These are phyloP conservation scores for Dalbergia oliveri DNA, from an alignment of 306 rosid species.

Conservation along the genomic window DNA sequence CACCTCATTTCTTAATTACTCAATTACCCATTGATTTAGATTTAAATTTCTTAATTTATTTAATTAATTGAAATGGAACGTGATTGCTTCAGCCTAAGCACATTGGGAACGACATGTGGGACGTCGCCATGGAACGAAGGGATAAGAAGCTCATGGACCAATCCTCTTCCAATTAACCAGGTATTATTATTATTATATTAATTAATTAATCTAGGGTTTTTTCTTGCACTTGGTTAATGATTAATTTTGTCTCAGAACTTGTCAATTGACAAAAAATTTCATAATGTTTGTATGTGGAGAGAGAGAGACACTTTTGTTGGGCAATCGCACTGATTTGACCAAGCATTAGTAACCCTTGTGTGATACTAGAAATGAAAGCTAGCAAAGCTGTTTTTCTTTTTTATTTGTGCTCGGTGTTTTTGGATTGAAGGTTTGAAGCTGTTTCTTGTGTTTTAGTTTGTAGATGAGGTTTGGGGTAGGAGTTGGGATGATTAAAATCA, in stretches of 20 bases:
- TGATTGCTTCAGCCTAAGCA: slow-evolving; percentile 79
- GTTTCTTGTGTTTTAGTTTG: no score
- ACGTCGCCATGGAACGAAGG: slow-evolving; percentile 95
- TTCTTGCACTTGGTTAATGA: not conserved
- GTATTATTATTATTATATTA: not conserved
- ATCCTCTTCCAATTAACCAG: slow-evolving; percentile 45
- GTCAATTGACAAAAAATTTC: not conserved
- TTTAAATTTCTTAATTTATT: no score
- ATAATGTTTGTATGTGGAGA: not conserved
- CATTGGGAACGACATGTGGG: slow-evolving; percentile 92
- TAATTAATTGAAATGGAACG: not conserved
- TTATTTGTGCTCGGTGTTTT: not conserved
- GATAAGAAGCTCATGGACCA: slow-evolving; percentile 85
- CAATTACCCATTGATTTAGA: no score
- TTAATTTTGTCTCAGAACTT: not conserved
- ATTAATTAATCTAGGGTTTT: not conserved
- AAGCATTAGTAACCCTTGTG: no score
- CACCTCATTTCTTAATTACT: no score
- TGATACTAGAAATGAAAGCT: not conserved
- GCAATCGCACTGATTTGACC: not conserved
- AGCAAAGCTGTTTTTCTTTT: no score
- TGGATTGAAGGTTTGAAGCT: no score
- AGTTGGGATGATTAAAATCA: not conserved
- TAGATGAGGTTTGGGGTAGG: not conserved
- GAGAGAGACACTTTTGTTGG: not conserved